Evolutionary conservation across 768 basidiomycete species (phyloP), one percentile per base, ranked within the genome.

Genomic region (Boletales sp.): DNA sequence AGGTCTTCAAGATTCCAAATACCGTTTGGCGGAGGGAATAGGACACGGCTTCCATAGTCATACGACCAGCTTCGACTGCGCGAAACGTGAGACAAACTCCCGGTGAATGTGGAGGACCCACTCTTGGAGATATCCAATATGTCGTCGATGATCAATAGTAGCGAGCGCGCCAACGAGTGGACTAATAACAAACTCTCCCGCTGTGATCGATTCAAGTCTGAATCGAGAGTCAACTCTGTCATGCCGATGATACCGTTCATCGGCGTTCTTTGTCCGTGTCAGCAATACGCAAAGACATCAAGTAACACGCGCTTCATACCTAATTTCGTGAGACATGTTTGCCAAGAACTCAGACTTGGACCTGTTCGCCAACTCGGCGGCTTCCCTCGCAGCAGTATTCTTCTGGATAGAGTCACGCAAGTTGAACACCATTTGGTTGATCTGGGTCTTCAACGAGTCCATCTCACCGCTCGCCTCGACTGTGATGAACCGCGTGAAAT

Each of bases 171-270:
- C 66, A 99, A 76, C 54, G 87, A 93, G 66, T 97, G 94, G 8
- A 99, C 96, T 33, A 98, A 83, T 60, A 96, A 77, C 66, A 99
- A 74, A 67, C 94, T 96, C 74, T 98, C 96, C 53, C 95, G 76
- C 69, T 98, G 96, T 35, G 90, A 89, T 56, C 95, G 73, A 53
- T 94, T 96, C 57, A 99, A 71, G 66, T 99, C 96, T 39, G 89
- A 93, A 63, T 99, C 96, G 18, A 99, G 83, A 10, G 96, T 97
- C 50, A 99, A 72, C 69, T 95, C 94, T 21, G 95, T 99, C 94
- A 99, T 94, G n/a, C 95, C 95, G 58, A 99, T 98, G 68, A 99
- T 99, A 63, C 96, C 95, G 65, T 98, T 99, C 95, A 98, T 99
- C 0, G 96, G 96, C 19, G 96, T 98, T 66, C 95, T 93, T 63